phyloP scores from a whole-genome alignment of 2,329 filamentous ascomycete genomes.

The Aspergillus neotritici region DNA sequence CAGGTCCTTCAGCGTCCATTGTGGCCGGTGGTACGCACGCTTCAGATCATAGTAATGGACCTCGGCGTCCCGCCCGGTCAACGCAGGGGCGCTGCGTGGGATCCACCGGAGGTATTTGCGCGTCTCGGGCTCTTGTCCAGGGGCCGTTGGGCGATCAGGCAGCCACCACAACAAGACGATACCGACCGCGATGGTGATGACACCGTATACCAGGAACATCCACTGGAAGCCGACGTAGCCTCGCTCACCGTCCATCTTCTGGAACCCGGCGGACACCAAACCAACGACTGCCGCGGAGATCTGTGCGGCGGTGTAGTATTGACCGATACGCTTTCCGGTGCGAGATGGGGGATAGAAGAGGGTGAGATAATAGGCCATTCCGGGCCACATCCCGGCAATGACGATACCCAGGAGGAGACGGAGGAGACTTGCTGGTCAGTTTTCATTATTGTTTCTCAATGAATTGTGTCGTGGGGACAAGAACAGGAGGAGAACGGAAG shows the following conservation, averaged over 20 bases:
- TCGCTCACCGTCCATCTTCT: constrained; percentile 74
- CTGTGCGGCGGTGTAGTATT: constrained; percentile 84
- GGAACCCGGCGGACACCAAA: constrained; percentile 83
- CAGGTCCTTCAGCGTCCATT: constrained; percentile 70
- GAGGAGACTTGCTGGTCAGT: constrained; percentile 48
- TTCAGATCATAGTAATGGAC: constrained; percentile 79
- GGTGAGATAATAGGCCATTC: constrained; percentile 88
- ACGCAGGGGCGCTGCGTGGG: constrained; percentile 62
- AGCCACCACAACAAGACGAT: constrained; percentile 81
- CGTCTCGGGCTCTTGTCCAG: constrained; percentile 39
- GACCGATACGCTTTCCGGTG: constrained; percentile 80
- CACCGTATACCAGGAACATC: constrained; percentile 85
- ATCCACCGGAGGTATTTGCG: constrained; percentile 53
- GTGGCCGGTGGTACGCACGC: constrained; percentile 68
- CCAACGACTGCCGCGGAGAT: constrained; percentile 85
- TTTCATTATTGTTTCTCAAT: neutral
- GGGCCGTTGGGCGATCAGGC: constrained; percentile 71
- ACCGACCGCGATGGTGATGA: constrained; percentile 67
- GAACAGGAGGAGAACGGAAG: neutral
- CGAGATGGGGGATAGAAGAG: constrained; percentile 85
- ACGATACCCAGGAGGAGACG: constrained; percentile 80
- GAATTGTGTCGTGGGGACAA: neutral
- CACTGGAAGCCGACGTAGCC: constrained; percentile 62
- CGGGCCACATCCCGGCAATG: constrained; percentile 91
- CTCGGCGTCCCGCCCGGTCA: constrained; percentile 69